Evolutionary conservation across 805 yeast species (phyloP).

Genomic region (Torulaspora franciscae): DNA sequence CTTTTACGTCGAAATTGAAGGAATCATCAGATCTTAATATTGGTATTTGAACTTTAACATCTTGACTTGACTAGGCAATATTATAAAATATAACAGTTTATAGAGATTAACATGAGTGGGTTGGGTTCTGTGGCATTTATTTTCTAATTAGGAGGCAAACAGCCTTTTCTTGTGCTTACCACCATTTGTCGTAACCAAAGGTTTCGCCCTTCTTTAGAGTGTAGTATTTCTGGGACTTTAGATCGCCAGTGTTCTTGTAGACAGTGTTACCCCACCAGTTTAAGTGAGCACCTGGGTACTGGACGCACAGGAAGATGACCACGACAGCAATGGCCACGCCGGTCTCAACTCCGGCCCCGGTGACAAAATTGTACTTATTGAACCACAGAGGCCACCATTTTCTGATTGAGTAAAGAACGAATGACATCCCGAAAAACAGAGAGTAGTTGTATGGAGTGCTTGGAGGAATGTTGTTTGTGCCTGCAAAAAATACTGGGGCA

Average conservation of each 20-base stretch:
- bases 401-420: conserved; percentile 42
- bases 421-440: conserved; percentile 46
- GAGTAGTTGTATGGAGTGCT: conserved; percentile 67
- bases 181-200: conserved; percentile 51
- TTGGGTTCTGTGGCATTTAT: too few species aligned
- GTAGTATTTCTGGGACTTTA: conserved; percentile 34
- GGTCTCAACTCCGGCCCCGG: conserved; percentile 57
- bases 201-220: conserved; percentile 40
- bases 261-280: conserved; percentile 62
- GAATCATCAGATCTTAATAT: too few species aligned
- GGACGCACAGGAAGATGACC: conserved; percentile 49
- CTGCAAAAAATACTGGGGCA: conserved; percentile 60
- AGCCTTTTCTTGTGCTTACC: conserved; percentile 20
- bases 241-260: conserved; percentile 39
- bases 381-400: conserved; percentile 51
- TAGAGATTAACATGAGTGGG: too few species aligned
- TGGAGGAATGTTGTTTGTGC: conserved; percentile 65
- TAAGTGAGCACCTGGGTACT: conserved; percentile 40
- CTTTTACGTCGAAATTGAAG: too few species aligned
- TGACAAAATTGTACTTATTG: conserved; percentile 54
- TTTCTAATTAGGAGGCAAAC: background rate
- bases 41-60: too few species aligned
- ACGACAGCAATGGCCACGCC: conserved; percentile 61
- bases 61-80: too few species aligned
- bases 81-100: too few species aligned